Evolutionary conservation across 139 green algal genomes (phyloP).

Genomic region (Ostreobium quekettii): DNA sequence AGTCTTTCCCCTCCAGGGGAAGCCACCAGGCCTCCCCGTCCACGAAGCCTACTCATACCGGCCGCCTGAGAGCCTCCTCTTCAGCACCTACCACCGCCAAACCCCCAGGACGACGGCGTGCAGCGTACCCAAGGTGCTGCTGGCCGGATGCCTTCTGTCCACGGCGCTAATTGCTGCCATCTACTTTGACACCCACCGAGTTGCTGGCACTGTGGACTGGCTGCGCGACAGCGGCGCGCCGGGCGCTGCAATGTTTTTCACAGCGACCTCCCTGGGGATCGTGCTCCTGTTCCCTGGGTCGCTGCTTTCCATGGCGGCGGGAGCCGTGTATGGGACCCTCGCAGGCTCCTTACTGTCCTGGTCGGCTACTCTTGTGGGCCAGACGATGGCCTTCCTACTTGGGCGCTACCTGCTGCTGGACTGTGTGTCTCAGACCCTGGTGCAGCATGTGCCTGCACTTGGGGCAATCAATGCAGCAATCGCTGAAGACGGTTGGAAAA

Average conservation of each 20-base stretch:
- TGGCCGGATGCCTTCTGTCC: too few species aligned
- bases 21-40: too few species aligned
- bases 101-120: too few species aligned
- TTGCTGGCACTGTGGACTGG: not conserved
- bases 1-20: too few species aligned
- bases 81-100: too few species aligned
- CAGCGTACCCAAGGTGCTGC: too few species aligned
- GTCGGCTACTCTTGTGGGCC: slow-evolving; percentile 33
- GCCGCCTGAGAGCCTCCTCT: too few species aligned
- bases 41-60: too few species aligned
- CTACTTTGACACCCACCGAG: not conserved
- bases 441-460: slow-evolving; percentile 21
- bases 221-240: not conserved
- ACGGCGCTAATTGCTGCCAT: too few species aligned
- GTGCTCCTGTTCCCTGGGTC: slow-evolving; percentile 41
- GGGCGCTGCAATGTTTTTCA: not conserved
- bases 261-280: slow-evolving; percentile 12
- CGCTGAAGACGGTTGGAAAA: slow-evolving; percentile 41
- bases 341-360: slow-evolving; percentile 34
- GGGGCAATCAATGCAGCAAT: slow-evolving; percentile 35
- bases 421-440: slow-evolving; percentile 26
- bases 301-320: slow-evolving; percentile 31
- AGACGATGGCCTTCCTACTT: slow-evolving; percentile 45
- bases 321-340: slow-evolving; percentile 38
- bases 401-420: slow-evolving; percentile 40